Base-by-base conservation (phyloP, 2,329 filamentous ascomycete genomes). In the Beauveria sp. region DNA sequence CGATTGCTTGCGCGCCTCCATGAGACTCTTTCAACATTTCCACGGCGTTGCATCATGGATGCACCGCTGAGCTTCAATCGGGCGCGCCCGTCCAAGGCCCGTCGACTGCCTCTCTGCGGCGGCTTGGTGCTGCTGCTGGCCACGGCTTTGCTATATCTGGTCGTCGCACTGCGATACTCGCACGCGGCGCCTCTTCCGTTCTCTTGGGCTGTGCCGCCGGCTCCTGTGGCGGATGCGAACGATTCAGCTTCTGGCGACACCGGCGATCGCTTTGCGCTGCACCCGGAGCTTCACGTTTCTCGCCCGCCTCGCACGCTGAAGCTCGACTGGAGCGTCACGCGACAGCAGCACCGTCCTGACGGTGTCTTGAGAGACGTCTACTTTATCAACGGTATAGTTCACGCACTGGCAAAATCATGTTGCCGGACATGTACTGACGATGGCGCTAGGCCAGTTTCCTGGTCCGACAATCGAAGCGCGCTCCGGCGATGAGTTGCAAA, bases 401-500 rank as follows among this genome's bases (percentile, higher is more conserved):
- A 9, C 2, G 3, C 16, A 5, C 28, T 3, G 10, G 30, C 1
- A 4, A 6, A 4, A 14, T 20, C 18, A n/a, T 12, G 22, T 10
- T 5, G 7, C 45, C 9, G 24, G 10, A 2, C 42, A 1, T 38
- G 1, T 47, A 28, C 55, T 61, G 18, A 61, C 14, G 3, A 28
- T 28, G 18, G 10, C 5, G 22, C 5, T 28, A 64, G 62, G 56
- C 28, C 55, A 62, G 38, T 62, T 64, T 42, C 60, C 60, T 26
- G 62, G 62, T 16, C 62, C 62, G 12, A 64, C 62, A 3, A 62
- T 64, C 3, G 62, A 64, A 50, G 60, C 62, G 16, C 54, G 62
- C 40, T 60, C 62, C 2, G 77, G 77, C 5, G 77, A 79, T 64
- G 73, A 70, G 22, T 64, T 79, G 40, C 67, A 73, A 6, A 71